Evolutionary conservation across 1,139 yeast genomes (phyloP), one percentile per base, ranked within the genome.

Genomic region (Suhomyces wounanorum): DNA sequence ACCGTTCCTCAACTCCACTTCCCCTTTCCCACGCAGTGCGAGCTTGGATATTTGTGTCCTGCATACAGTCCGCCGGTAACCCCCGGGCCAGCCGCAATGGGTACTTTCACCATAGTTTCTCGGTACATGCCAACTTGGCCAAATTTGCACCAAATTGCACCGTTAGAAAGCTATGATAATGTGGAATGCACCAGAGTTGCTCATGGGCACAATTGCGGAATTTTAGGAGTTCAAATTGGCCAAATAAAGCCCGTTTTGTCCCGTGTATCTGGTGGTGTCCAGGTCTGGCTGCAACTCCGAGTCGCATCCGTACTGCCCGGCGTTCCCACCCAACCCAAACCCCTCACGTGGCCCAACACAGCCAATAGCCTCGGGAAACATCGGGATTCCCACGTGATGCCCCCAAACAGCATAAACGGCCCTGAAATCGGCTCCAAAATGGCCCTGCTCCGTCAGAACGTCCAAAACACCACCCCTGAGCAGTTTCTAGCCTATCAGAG

Each of bases 291-390:
- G 44, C 44, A 33, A 42, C 31, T 26, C 44, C 39, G 44, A 40
- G 21, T 40, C 31, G 42, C 42, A 25, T 40, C 42, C 42, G 42
- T 21, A 40, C 33, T 40, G 42, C 31, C 42, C 42, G 40, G 33
- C 28, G 33, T 17, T 10, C 11, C 14, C 37, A 33, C 18, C 37
- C 37, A 33, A 33, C 37, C 37, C 13, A 8, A 7, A 14, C 42
- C 42, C 33, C 42, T 36, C 47, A 36, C 40, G 47, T 44, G 40
- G 47, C 47, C 44, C 45, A 43, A 43, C 40, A 43, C 45, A 28
- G 23, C 33, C 33, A 13, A 30, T 3, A 7, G 11, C 33, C 40
- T 42, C 39, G 45, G 45, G 31, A 31, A 31, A 8, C 31, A 23
- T 31, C 45, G 38, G 39, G 25, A 42, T 1, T 31, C 14, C 16